Conservation (phyloP, 208 protist genomes). For the Acanthamoeba lenticulata region DNA sequence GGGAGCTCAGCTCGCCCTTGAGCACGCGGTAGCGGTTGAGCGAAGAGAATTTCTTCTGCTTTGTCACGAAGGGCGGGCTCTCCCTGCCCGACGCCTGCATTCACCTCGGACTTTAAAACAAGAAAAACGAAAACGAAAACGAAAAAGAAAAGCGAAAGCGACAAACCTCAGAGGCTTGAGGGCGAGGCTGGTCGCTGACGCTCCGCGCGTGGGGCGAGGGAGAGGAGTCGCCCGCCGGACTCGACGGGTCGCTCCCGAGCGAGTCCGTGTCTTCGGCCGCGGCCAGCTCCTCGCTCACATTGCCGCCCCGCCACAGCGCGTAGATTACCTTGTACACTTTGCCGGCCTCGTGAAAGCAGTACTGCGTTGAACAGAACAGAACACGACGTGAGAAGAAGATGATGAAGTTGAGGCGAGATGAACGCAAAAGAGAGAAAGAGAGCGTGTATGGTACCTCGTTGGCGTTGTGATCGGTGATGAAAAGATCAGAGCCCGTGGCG, state of each 20-base stretch:
- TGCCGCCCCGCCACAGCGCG: not conserved
- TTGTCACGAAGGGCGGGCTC: not conserved
- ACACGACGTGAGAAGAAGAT: not conserved
- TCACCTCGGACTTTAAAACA: not conserved
- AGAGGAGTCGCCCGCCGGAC: not conserved
- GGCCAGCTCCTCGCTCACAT: not conserved
- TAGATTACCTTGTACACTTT: not conserved
- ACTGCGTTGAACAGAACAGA: not conserved
- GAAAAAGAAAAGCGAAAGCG: not conserved
- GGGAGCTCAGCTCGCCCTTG: conserved; percentile 14
- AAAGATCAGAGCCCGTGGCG: not conserved
- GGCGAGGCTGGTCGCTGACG: not conserved
- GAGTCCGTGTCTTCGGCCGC: not conserved
- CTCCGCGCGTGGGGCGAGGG: not conserved
- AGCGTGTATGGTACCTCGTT: not conserved
- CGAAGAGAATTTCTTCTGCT: conserved; percentile 12
- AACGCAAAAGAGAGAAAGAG: not conserved
- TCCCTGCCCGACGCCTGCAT: not conserved
- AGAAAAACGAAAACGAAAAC: not conserved
- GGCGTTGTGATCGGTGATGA: conserved; percentile 21
- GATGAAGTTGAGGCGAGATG: not conserved
- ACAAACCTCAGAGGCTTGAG: not conserved
- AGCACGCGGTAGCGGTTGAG: conserved; percentile 2
- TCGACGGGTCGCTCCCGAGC: conserved; percentile 17
- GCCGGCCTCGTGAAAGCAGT: conserved; percentile 21